These are phyloP conservation scores for Botrytis cinerea DNA, from an alignment of 2,329 filamentous ascomycete genomes.

Conservation along the genomic window DNA sequence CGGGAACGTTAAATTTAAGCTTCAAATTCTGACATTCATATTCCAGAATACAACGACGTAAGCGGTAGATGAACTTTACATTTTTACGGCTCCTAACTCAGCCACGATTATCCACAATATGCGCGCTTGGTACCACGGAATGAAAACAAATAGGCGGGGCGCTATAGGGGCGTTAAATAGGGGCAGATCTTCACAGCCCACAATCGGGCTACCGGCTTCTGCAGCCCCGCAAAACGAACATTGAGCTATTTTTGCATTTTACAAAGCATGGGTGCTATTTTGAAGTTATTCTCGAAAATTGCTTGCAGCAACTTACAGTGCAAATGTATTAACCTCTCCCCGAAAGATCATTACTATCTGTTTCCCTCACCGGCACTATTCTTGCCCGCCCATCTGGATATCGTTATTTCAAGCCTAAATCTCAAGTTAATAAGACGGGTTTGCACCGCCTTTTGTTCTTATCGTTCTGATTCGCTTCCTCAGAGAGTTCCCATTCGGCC, in stretches of 20 bases:
- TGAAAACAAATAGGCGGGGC: neutral
- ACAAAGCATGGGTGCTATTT: too few species aligned
- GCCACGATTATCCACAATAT: neutral
- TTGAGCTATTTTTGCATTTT: neutral
- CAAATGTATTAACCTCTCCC: too few species aligned
- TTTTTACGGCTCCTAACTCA: neutral
- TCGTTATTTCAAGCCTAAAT: too few species aligned
- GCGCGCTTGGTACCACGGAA: neutral
- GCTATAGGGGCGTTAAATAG: neutral
- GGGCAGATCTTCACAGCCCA: neutral
- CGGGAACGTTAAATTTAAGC: neutral
- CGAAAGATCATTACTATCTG: too few species aligned
- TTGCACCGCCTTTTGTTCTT: too few species aligned
- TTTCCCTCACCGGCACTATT: too few species aligned
- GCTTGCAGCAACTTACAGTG: too few species aligned
- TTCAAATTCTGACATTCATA: neutral
- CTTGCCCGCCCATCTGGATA: too few species aligned
- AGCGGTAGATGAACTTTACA: neutral
- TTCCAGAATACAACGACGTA: neutral
- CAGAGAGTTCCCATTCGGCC: neutral
- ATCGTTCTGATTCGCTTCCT: neutral
- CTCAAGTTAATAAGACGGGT: too few species aligned
- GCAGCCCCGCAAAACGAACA: neutral
- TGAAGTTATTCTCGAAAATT: too few species aligned
- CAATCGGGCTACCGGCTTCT: neutral